Percentiles rank a stretch among this genome's conserved stretches.
Evolutionary conservation across 208 protist species (phyloP).

Genomic region (Balamuthia mandrillaris): DNA sequence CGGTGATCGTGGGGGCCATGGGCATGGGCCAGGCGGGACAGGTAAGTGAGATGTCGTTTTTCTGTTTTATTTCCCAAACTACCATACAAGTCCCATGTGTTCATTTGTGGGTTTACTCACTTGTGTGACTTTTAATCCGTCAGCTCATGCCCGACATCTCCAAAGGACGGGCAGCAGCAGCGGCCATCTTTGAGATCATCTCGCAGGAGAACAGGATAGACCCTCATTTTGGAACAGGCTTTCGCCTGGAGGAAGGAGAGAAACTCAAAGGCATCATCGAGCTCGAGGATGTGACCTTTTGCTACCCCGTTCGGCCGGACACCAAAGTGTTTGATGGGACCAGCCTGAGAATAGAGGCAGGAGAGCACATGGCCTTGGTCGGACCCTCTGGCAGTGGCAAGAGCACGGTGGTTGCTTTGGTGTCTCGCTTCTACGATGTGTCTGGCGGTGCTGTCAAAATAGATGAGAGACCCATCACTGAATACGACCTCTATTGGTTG

Average conservation of each 20-base stretch:
- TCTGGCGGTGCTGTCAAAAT: conserved; percentile 56
- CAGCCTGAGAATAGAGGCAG: conserved; percentile 33
- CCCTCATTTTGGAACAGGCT: neutral
- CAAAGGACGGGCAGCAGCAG: neutral
- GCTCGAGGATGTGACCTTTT: conserved; percentile 60
- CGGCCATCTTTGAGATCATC: neutral
- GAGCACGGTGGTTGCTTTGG: conserved; percentile 58
- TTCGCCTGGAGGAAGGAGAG: neutral
- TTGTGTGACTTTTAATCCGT: too few relatives aligned
- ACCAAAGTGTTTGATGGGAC: conserved; percentile 37
- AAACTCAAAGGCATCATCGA: neutral
- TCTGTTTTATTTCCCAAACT: too few relatives aligned
- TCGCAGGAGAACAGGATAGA: conserved; percentile 3
- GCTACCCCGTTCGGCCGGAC: conserved; percentile 54
- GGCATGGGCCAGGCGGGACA: neutral
- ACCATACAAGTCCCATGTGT: too few relatives aligned
- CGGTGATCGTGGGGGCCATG: neutral
- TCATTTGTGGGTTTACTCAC: too few relatives aligned
- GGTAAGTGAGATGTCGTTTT: too few relatives aligned
- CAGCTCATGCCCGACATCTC: neutral
- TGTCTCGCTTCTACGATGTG: conserved; percentile 71
- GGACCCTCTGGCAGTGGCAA: conserved; percentile 65
- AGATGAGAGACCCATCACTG: conserved; percentile 56
- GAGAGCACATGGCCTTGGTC: conserved; percentile 53
- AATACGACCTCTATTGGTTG: conserved; percentile 53